phyloP scores from a whole-genome alignment of 768 basidiomycete species.

The Lentinula boryana region DNA sequence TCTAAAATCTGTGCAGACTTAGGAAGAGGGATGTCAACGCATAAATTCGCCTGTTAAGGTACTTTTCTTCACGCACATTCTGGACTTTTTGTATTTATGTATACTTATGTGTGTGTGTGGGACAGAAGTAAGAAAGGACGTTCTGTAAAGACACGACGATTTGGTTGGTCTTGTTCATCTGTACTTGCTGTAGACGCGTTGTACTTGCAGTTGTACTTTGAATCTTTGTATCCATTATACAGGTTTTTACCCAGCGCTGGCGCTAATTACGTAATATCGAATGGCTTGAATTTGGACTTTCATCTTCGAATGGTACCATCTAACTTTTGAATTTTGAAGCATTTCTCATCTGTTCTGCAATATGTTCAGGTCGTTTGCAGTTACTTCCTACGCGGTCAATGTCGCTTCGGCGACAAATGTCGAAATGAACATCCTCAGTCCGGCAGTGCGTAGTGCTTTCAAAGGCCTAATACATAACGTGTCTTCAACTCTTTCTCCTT shows the following conservation, averaged over 20 bases:
- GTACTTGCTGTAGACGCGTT: too few species aligned
- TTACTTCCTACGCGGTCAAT: constrained; percentile 57
- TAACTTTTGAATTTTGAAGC: background rate
- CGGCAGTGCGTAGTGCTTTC: constrained; percentile 39
- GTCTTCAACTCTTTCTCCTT: background rate
- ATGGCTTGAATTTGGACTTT: background rate
- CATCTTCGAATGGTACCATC: background rate
- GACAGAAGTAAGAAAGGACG: background rate
- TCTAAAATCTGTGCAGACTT: background rate
- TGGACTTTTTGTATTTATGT: background rate
- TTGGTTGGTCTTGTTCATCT: too few species aligned
- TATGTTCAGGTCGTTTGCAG: constrained; percentile 46
- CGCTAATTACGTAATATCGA: background rate
- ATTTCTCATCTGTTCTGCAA: background rate
- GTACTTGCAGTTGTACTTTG: too few species aligned
- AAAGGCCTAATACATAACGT: background rate
- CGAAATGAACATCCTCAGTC: constrained; percentile 62
- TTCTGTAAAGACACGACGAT: too few species aligned
- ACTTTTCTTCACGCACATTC: background rate
- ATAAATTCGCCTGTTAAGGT: background rate
- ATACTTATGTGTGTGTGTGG: background rate
- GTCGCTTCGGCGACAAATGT: constrained; percentile 62
- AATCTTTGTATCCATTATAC: too few species aligned
- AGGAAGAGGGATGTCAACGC: background rate
- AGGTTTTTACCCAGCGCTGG: background rate